Conservation (phyloP, 305 asterid species). For the Vinca major region DNA sequence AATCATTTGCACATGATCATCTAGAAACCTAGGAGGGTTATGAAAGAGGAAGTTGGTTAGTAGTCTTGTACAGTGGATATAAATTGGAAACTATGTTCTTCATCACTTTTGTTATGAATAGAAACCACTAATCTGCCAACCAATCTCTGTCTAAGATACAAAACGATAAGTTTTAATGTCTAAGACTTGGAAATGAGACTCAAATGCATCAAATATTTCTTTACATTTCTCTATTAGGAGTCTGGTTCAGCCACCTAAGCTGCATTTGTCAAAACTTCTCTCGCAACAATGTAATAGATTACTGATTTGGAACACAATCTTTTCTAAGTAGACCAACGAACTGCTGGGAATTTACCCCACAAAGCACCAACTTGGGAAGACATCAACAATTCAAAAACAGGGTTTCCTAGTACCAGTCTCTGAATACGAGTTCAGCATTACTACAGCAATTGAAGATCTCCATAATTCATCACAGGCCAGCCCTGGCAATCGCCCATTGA, state of each 20-base stretch:
- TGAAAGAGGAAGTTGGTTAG: background rate
- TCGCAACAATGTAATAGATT: slow-evolving; percentile 10
- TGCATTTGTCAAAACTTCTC: slow-evolving; percentile 1
- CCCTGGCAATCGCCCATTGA: slow-evolving; percentile 61
- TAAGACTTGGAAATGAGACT: background rate
- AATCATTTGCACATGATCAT: background rate
- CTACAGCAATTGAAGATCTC: slow-evolving; percentile 76
- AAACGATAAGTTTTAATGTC: background rate
- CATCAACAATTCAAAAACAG: slow-evolving; percentile 44
- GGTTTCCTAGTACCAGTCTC: slow-evolving; percentile 61
- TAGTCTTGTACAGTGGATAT: background rate
- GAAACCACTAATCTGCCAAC: background rate
- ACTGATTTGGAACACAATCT: slow-evolving; percentile 12
- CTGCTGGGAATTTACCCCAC: slow-evolving; percentile 52
- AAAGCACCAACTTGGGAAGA: slow-evolving; percentile 50
- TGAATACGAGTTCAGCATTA: slow-evolving; percentile 79
- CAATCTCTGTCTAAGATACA: background rate
- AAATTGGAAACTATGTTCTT: background rate
- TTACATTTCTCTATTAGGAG: background rate
- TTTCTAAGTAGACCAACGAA: slow-evolving; percentile 37
- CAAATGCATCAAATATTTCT: background rate
- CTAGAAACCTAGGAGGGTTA: background rate
- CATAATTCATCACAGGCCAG: slow-evolving; percentile 38
- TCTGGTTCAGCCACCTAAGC: slow-evolving; percentile 6
- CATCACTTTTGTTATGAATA: background rate